Evolutionary conservation across 225 moss, liverwort and hornwort species (phyloP), one percentile per base, ranked within the genome.

Genomic region (Pseudisothecium myosuroides): DNA sequence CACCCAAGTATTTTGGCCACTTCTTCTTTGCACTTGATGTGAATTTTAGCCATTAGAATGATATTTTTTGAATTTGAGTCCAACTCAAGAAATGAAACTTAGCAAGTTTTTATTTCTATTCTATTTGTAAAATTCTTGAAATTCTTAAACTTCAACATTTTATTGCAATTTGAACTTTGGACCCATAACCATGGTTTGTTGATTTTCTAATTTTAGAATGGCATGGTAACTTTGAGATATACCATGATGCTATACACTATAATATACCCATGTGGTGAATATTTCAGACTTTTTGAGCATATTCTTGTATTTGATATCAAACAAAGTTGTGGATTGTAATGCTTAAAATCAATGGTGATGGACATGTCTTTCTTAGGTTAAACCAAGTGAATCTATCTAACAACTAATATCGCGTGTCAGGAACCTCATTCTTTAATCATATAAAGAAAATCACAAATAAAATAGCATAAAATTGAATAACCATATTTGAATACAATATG

Each of bases 331-430:
- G 7, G 20, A 32, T 75, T 32, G 3, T 7, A 7, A 75, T 0
- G 4, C 49, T 49, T 32, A 2, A 75, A 45, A 20, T 49, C 20
- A 75, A 12, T 75, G 6, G 18, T 47, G 2, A 49, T 31, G 7
- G 31, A 7, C 1, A 1, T 1, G 0, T 49, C 34, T 2, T 50
- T 50, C 11, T 1, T 12, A 21, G 0, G 5, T 71, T 26, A 71
- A 71, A 71, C 5, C 15, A 71, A 41, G 26, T 41, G 15, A 50
- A 34, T 21, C 0, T 34, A 0, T 12, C 12, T 76, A 34, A 50
- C 13, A 34, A 76, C 19, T 1, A 47, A 0, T 47, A 19, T 49
- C 31, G 19, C 1, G 0, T 31, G 0, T 49, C 0, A 0, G 0
- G 0, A 7, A 19, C 19, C 7, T 76, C 20, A 50, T 50, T 32